phyloP scores from a whole-genome alignment of 2,329 filamentous ascomycete species.

The Exserohilum rostratum region DNA sequence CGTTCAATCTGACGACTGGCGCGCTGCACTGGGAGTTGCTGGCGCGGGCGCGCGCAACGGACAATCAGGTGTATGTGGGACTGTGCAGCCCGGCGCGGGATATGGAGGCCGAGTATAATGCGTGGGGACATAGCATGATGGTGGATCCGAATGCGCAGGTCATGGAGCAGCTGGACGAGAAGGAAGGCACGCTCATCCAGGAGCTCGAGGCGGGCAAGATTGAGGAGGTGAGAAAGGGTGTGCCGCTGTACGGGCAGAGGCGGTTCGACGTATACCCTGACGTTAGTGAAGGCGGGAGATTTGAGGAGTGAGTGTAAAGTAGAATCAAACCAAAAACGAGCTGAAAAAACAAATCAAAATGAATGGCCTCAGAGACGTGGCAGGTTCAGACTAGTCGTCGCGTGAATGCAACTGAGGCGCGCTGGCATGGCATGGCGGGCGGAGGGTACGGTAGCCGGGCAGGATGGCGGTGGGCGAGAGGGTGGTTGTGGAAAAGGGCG shows the following conservation, averaged over 20 bases:
- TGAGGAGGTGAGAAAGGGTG: slow-evolving; percentile 63
- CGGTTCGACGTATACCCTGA: slow-evolving; percentile 96
- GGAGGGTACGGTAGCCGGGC: too few relatives aligned
- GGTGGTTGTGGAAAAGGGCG: too few relatives aligned
- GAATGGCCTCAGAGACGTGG: too few relatives aligned
- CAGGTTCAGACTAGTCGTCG: too few relatives aligned
- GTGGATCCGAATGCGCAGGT: slow-evolving; percentile 86
- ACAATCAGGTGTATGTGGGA: slow-evolving; percentile 94
- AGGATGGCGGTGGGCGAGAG: too few relatives aligned
- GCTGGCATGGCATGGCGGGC: too few relatives aligned
- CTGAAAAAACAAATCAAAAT: too few relatives aligned
- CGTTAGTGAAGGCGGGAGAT: slow-evolving; percentile 68
- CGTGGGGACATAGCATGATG: slow-evolving; percentile 90
- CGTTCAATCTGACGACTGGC: slow-evolving; percentile 94
- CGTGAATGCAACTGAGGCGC: too few relatives aligned
- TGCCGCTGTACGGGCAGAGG: slow-evolving; percentile 83
- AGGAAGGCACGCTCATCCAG: slow-evolving; percentile 75
- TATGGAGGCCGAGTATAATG: slow-evolving; percentile 77
- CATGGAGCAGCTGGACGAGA: slow-evolving; percentile 77
- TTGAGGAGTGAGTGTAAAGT: slow-evolving; percentile 42
- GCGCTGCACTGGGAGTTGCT: slow-evolving; percentile 88
- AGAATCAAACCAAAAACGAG: too few relatives aligned
- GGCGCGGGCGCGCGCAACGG: slow-evolving; percentile 81
- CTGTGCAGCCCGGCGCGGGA: slow-evolving; percentile 91
- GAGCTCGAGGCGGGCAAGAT: slow-evolving; percentile 54